These are phyloP conservation scores for Thraustochytrium sp. DNA, from an alignment of 352 stramenopile genomes.

Conservation along the genomic window DNA sequence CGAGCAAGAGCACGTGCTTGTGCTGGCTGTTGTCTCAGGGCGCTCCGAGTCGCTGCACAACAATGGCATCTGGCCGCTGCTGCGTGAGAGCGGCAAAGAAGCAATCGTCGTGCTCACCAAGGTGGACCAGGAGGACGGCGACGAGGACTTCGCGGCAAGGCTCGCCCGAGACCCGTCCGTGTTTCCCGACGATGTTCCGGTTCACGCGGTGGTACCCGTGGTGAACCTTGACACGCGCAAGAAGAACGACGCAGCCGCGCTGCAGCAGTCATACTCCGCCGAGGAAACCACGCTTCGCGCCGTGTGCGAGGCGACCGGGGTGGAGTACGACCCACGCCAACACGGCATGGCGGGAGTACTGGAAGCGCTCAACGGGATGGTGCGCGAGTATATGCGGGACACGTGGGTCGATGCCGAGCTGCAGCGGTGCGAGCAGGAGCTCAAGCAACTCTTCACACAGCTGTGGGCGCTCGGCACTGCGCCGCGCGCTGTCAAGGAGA, in stretches of 20 bases:
- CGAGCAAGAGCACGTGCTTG: slow-evolving; percentile 51
- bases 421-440: background rate
- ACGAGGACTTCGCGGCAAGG: slow-evolving; percentile 17
- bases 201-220: no score
- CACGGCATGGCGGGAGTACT: slow-evolving; percentile 49
- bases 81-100: background rate
- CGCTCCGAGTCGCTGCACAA: slow-evolving; percentile 50
- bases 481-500: background rate
- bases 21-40: slow-evolving; percentile 53
- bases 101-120: background rate
- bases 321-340: background rate
- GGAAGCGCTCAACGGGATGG: slow-evolving; percentile 51
- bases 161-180: slow-evolving; percentile 50
- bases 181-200: slow-evolving; percentile 56
- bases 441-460: background rate
- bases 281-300: background rate
- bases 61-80: slow-evolving; percentile 56
- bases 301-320: background rate
- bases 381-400: slow-evolving; percentile 48
- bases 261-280: background rate
- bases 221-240: slow-evolving; percentile 55
- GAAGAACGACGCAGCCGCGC: slow-evolving; percentile 43
- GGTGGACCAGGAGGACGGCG: background rate
- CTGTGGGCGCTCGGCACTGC: background rate
- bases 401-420: slow-evolving; percentile 48